A percentile compares a stretch with the other conserved stretches of the same genome.
These are phyloP conservation scores for Tylopilus intermedius DNA, from an alignment of 768 basidiomycete species.

Conservation along the genomic window DNA sequence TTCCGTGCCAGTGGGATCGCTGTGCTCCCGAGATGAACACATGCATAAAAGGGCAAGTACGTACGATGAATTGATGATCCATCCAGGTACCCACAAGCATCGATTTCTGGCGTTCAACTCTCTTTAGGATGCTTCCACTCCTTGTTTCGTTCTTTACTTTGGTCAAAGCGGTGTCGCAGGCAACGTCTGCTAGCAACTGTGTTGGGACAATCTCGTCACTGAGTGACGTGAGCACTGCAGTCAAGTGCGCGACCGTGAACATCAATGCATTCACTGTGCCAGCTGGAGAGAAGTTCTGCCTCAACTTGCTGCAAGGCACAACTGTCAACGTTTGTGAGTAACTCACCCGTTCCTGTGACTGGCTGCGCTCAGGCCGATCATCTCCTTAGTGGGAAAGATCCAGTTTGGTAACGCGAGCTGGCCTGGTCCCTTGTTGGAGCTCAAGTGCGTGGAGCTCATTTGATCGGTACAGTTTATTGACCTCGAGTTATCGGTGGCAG, in stretches of 20 bases:
- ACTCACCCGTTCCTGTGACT: neutral
- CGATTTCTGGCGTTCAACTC: neutral
- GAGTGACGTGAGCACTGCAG: constrained; percentile 45
- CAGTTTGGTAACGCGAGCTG: constrained; percentile 49
- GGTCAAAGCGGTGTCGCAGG: constrained; percentile 12
- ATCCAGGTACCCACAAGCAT: neutral
- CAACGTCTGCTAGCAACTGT: constrained; percentile 25
- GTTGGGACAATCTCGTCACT: constrained; percentile 54
- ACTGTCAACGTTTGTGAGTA: constrained; percentile 56
- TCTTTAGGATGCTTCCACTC: constrained; percentile 7
- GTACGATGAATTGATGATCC: neutral
- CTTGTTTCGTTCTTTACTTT: constrained; percentile 19
- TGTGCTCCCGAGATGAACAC: neutral
- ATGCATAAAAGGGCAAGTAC: constrained; percentile 2
- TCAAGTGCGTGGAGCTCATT: constrained; percentile 35
- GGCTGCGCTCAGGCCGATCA: neutral
- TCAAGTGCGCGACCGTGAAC: constrained; percentile 53
- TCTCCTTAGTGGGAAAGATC: constrained; percentile 49
- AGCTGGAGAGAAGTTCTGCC: constrained; percentile 45
- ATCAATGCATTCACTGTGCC: constrained; percentile 56
- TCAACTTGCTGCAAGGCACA: constrained; percentile 43
- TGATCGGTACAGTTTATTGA: neutral
- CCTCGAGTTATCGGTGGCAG: constrained; percentile 23
- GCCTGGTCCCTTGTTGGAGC: constrained; percentile 50
- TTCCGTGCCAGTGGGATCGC: neutral